Evolutionary conservation across 139 green algal genomes (phyloP), one percentile per base, ranked within the genome.

Genomic region (Prasinococcaceae sp.): DNA sequence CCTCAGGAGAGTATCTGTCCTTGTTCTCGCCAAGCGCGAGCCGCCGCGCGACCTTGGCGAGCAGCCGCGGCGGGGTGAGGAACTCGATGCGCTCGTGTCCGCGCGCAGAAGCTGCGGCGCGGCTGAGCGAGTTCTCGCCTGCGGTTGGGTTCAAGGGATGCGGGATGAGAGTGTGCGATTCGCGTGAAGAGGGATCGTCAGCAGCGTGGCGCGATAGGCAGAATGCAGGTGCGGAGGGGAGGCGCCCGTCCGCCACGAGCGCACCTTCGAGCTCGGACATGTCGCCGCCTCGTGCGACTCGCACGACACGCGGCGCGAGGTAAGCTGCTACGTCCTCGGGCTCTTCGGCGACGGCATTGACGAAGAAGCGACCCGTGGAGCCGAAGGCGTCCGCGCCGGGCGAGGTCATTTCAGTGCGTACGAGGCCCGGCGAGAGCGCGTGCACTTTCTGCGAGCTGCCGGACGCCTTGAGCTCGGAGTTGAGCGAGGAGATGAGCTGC

Each of bases 401-500:
- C n/a, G 36, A 30, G 20, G 60, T 44, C n/a, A 66, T 28, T 10
- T 69, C 61, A 3, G 61, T 69, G 24, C 52, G 44, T 2, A 69
- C 53, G 53, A 63, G 50, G 16, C 61, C 61, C 17, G 61, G 61
- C 19, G 33, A 55, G 2, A 69, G 35, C 17, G 53, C 58, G 53
- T 69, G 61, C 25, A 69, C 53, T 12, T 20, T 20, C n/a, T 58
- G 12, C 10, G 46, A 8, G 9, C 8, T 49, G 28, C 8, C 12
- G 46, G 8, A 14, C 12, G 12, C n/a, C 45, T 58, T 58, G 12
- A 48, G 20, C 32, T 69, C 54, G 8, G 19, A 8, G n/a, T 24
- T 9, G 26, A 69, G 47, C 6, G 20, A 54, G 3, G 40, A 55
- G 19, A 44, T 27, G 3, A 69, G 45, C 54, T 69, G 61, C 6